Conservation (phyloP, 768 basidiomycete species). For the Podaxis carcinomalis region DNA sequence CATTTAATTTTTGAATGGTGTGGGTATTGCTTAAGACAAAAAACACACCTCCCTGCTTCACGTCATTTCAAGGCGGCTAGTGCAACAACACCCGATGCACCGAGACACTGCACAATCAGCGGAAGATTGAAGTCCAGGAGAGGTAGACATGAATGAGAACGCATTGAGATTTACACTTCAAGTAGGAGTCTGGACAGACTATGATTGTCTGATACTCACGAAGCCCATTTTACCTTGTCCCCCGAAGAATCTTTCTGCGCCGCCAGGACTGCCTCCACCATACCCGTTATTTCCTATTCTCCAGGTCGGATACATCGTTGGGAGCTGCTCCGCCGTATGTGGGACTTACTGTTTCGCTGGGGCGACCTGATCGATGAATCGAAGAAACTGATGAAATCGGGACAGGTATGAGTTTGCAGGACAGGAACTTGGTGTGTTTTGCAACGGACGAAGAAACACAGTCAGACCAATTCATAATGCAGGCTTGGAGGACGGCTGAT, state of each 20-base stretch:
- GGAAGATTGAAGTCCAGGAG: not conserved
- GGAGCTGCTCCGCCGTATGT: not conserved
- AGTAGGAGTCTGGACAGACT: not conserved
- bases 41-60: not conserved
- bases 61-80: not conserved
- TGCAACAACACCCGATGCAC: not conserved
- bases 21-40: not conserved
- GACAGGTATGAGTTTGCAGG: not conserved
- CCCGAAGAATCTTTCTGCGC: not conserved
- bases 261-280: not conserved
- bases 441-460: constrained; percentile 1
- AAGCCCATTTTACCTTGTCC: not conserved
- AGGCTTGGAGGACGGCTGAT: not conserved
- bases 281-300: not conserved
- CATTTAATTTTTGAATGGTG: not conserved
- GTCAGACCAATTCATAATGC: not conserved
- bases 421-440: not conserved
- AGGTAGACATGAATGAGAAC: not conserved
- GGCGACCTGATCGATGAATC: not conserved
- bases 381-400: not conserved
- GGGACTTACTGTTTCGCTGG: not conserved
- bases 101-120: not conserved
- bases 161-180: not conserved
- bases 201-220: not conserved
- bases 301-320: not conserved